phyloP scores from a whole-genome alignment of 106 monocot genomes.

The Dioscorea zingiberensis region DNA sequence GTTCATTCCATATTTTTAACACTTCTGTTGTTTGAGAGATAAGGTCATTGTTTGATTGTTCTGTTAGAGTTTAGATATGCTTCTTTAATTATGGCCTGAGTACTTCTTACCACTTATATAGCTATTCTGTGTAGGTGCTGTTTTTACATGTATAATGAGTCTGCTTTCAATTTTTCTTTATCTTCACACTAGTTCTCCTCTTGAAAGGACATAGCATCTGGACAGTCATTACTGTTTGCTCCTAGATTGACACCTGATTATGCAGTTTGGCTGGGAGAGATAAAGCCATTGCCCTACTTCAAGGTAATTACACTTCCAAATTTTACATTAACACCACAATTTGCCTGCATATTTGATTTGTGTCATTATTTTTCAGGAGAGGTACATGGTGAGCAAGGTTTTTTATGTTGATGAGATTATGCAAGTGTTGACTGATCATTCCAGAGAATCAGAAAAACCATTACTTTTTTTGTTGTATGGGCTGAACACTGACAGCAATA shows the following conservation, averaged over 20 bases:
- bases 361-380: slow-evolving; percentile 47
- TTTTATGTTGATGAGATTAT: slow-evolving; percentile 86
- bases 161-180: too few species aligned
- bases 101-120: too few species aligned
- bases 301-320: slow-evolving; percentile 34
- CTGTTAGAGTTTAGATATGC: too few species aligned
- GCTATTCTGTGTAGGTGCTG: too few species aligned
- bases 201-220: slow-evolving; percentile 67
- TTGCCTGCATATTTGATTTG: too few species aligned
- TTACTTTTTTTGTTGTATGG: slow-evolving; percentile 83
- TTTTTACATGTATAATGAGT: too few species aligned
- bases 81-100: too few species aligned
- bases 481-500: slow-evolving; percentile 81
- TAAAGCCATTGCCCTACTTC: slow-evolving; percentile 66
- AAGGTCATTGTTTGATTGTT: too few species aligned
- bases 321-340: too few species aligned
- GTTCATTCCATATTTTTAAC: too few species aligned
- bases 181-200: too few species aligned
- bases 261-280: slow-evolving; percentile 99
- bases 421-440: slow-evolving; percentile 40
- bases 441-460: slow-evolving; percentile 38
- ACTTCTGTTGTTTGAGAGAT: too few species aligned
- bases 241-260: slow-evolving; percentile 90
- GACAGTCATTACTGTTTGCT: slow-evolving; percentile 76
- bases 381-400: slow-evolving; percentile 76